A percentile compares a stretch with the other conserved stretches of the same genome.
These are phyloP conservation scores for Ananas comosus DNA, from an alignment of 176 grass and related monocot species.

Conservation along the genomic window DNA sequence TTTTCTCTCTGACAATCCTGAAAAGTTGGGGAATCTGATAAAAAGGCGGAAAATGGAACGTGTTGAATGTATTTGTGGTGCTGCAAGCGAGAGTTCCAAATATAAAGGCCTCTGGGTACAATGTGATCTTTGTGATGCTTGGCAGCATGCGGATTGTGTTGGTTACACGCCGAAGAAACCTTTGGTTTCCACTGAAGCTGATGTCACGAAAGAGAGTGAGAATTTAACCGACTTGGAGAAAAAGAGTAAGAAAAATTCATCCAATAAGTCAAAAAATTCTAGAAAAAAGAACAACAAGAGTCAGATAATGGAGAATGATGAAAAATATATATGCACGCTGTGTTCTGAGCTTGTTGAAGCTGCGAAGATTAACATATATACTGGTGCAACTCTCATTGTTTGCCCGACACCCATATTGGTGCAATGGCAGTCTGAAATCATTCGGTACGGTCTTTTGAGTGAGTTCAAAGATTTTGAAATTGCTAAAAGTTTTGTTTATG, in stretches of 20 bases:
- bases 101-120: slow-evolving; percentile 83
- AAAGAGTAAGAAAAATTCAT: slow-evolving; percentile 21
- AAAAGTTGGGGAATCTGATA: slow-evolving; percentile 26
- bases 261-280: slow-evolving; percentile 38
- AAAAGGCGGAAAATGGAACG: slow-evolving; percentile 84
- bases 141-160: slow-evolving; percentile 94
- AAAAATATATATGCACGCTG: slow-evolving; percentile 46
- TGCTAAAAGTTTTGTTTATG: too few relatives aligned
- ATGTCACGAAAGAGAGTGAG: slow-evolving; percentile 3
- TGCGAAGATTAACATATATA: slow-evolving; percentile 42
- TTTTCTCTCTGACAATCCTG: slow-evolving; percentile 20
- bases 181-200: slow-evolving; percentile 29
- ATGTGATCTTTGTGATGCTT: slow-evolving; percentile 88
- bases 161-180: slow-evolving; percentile 51
- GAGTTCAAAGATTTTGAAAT: background rate
- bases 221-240: slow-evolving; percentile 1
- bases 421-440: slow-evolving; percentile 93
- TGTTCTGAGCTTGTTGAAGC: slow-evolving; percentile 84
- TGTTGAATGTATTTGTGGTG: slow-evolving; percentile 94
- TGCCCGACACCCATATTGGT: slow-evolving; percentile 80
- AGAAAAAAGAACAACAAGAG: slow-evolving; percentile 48
- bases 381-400: slow-evolving; percentile 76
- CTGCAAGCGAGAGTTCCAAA: slow-evolving; percentile 67
- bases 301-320: slow-evolving; percentile 45
- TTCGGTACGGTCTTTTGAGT: slow-evolving; percentile 48